Conservation (phyloP, 2,329 filamentous ascomycete genomes). For the Ramularia endophylla region DNA sequence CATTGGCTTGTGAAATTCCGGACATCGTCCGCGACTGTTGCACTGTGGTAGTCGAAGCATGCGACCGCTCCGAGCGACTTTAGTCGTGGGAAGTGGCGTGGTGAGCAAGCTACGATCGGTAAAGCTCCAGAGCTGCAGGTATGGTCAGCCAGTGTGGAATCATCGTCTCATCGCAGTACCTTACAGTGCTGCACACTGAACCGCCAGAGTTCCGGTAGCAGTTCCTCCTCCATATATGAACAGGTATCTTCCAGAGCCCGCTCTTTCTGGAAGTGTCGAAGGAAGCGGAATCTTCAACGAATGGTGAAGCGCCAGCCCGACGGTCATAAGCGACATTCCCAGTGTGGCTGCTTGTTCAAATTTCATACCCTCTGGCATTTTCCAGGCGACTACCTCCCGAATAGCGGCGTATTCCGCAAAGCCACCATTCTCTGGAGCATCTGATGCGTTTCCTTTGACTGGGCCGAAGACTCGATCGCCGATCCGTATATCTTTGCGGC, state of each 20-base stretch:
- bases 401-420: constrained; percentile 16
- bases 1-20: constrained; percentile 10
- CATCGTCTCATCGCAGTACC: not conserved
- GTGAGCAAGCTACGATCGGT: constrained; percentile 13
- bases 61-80: constrained; percentile 13
- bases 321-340: constrained; percentile 14
- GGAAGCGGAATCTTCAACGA: constrained; percentile 13
- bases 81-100: constrained; percentile 12
- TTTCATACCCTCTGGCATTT: constrained; percentile 10
- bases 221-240: constrained; percentile 17
- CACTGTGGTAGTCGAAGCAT: constrained; percentile 14
- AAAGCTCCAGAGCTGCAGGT: constrained; percentile 10
- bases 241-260: constrained; percentile 2
- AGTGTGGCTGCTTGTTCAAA: constrained; percentile 14
- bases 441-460: constrained; percentile 14
- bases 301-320: constrained; percentile 15
- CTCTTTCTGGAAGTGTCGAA: not conserved
- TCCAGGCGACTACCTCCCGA: constrained; percentile 10
- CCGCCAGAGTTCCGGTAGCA: constrained; percentile 14
- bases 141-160: constrained; percentile 2
- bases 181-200: constrained; percentile 16
- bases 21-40: constrained; percentile 11
- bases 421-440: constrained; percentile 13
- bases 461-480: constrained; percentile 17
- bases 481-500: constrained; percentile 5